Base-by-base conservation (phyloP, 2,329 filamentous ascomycete genomes). In the Colletotrichum theobromicola region DNA sequence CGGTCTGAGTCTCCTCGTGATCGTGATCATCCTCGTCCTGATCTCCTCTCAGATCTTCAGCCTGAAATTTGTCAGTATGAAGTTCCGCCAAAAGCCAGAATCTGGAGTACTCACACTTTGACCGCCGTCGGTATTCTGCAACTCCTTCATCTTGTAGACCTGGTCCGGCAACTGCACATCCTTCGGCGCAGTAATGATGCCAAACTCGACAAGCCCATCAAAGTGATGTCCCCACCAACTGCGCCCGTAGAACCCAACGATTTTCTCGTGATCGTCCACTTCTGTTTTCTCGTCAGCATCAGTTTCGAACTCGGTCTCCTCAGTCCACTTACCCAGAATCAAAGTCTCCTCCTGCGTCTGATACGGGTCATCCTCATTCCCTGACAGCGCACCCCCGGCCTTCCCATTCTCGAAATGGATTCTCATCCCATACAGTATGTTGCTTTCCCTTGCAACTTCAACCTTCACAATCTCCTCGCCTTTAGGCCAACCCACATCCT, bases 181-280 rank as follows among this genome's bases (percentile, higher is more conserved):
- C 68, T 79, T 83, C 0, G 85, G 84, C 6, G 83, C 85, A 2
- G 85, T 88, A 24, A 89, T 81, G 64, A 89, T 88, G 7, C 87
- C 87, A 79, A 89, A 88, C 75, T 88, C 84, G 67, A 76, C 79
- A 76, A 80, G 81, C 46, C 77, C 77, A 2, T 76, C 78, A 13
- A 77, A 77, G 7, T 32, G 16, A 9, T 15, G 9, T 1, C 69
- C 69, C 72, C 69, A 68, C 63, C 78, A 76, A 70, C 83, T 87
- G 63, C 77, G 79, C 4, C 87, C 87, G 72, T 81, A 88, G 75
- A 89, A 88, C 0, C 87, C 87, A 10, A 89, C 80, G 58, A 89
- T 85, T 15, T 81, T 80, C 65, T 88, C 83, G 30, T 82, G 79
- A 0, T 73, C 55, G 2, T 74, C 79, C 2, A 84, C 81, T 66